phyloP scores from a whole-genome alignment of 805 yeast genomes.

The Yamadazyma sp. region DNA sequence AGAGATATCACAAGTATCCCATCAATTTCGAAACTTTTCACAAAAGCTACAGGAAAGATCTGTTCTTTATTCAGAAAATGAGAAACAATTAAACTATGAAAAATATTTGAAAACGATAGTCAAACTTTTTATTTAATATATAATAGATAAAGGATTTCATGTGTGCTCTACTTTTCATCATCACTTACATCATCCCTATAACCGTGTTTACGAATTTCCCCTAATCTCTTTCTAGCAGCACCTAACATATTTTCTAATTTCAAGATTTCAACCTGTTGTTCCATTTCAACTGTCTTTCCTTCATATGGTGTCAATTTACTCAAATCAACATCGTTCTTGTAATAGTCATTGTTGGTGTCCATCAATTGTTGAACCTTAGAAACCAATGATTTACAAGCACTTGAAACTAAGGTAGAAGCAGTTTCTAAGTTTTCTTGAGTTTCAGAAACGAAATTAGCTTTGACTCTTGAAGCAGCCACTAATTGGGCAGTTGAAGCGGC shows the following conservation, averaged over 20 bases:
- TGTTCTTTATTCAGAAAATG: too few relatives aligned
- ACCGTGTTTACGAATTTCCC: slow-evolving; percentile 78
- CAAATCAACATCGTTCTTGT: slow-evolving; percentile 53
- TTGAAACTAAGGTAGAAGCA: slow-evolving; percentile 65
- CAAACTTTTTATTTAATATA: too few relatives aligned
- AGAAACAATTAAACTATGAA: too few relatives aligned
- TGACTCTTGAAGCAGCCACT: slow-evolving; percentile 87
- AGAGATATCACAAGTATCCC: too few relatives aligned
- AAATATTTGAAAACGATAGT: too few relatives aligned
- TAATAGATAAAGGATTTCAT: too few relatives aligned
- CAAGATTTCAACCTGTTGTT: slow-evolving; percentile 86
- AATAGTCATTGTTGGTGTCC: slow-evolving; percentile 29
- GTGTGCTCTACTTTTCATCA: slow-evolving; percentile 41
- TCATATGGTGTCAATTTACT: slow-evolving; percentile 70
- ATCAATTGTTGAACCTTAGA: slow-evolving; percentile 63
- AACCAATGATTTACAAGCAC: slow-evolving; percentile 75
- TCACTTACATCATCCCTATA: slow-evolving; percentile 59
- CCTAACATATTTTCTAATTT: slow-evolving; percentile 72
- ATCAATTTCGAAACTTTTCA: too few relatives aligned
- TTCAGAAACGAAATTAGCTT: slow-evolving; percentile 71
- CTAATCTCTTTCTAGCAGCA: slow-evolving; percentile 74
- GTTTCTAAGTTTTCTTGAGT: slow-evolving; percentile 71
- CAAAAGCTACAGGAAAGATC: too few relatives aligned
- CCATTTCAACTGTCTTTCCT: slow-evolving; percentile 84
- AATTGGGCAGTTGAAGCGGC: slow-evolving; percentile 91